Percentiles rank a stretch among this genome's conserved stretches.
Evolutionary conservation across 169 alveolate species (phyloP).

Genomic region (Eimeria praecox): DNA sequence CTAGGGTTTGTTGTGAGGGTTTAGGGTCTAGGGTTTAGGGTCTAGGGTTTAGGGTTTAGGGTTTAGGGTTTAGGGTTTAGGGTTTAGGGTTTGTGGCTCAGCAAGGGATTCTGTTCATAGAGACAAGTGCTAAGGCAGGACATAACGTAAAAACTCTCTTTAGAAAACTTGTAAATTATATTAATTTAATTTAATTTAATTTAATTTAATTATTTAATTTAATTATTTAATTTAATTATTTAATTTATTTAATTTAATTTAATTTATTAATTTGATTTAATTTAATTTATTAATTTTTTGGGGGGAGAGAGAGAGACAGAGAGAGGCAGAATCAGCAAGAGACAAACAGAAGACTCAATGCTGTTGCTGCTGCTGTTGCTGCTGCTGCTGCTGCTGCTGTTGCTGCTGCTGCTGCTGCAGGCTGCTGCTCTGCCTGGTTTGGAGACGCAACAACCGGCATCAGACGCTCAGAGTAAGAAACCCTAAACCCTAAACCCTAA

Average conservation of each 20-base stretch:
- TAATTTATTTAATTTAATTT: too few species aligned
- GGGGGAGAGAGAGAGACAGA: too few species aligned
- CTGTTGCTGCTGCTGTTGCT: too few species aligned
- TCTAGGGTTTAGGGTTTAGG: constrained; percentile 69
- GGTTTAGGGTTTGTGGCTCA: constrained; percentile 89
- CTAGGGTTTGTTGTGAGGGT: constrained; percentile 63
- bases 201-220: too few species aligned
- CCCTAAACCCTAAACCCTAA: constrained; percentile 3
- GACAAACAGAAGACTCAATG: too few species aligned
- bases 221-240: too few species aligned
- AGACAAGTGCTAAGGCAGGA: constrained; percentile 99
- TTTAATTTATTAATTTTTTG: too few species aligned
- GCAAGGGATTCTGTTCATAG: constrained; percentile 96
- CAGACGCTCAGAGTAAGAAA: not conserved
- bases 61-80: constrained; percentile 79
- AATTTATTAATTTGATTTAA: too few species aligned
- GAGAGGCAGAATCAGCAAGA: too few species aligned
- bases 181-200: not conserved
- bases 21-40: constrained; percentile 15
- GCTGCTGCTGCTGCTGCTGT: not conserved
- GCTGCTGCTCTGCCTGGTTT: not conserved
- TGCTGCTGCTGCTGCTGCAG: constrained; percentile 23
- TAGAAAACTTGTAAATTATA: constrained; percentile 88
- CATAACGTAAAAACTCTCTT: constrained; percentile 95
- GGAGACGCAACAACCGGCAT: not conserved